Percentiles rank a stretch among this genome's conserved stretches.
Evolutionary conservation across 2,329 filamentous ascomycete genomes (phyloP).

Genomic region (Pyrenochaeta sp.): DNA sequence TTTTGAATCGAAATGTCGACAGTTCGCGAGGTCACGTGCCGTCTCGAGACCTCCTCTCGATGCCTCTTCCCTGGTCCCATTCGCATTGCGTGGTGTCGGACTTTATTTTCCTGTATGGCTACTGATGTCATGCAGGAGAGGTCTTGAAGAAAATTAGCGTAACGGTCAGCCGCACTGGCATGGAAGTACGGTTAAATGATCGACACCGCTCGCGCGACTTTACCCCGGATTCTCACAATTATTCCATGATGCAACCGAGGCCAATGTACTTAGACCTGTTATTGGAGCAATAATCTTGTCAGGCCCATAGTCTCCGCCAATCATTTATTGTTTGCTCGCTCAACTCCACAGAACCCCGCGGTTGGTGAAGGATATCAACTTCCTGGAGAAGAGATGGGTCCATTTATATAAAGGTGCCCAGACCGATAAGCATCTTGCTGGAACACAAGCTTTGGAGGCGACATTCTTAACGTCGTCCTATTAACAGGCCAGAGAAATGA

Average conservation of each 20-base stretch:
- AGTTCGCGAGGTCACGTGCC: too few relatives aligned
- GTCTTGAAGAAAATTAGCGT: background rate
- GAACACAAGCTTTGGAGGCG: background rate
- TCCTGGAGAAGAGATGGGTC: background rate
- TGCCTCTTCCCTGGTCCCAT: too few relatives aligned
- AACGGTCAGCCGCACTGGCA: background rate
- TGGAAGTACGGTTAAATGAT: background rate
- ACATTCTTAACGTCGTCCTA: background rate
- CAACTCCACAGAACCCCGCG: background rate
- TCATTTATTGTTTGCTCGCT: background rate
- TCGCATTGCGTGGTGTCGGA: too few relatives aligned
- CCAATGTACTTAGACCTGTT: background rate
- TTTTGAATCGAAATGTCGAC: too few relatives aligned
- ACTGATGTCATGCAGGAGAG: background rate
- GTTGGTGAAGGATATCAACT: background rate
- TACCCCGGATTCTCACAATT: background rate
- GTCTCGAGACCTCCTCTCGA: too few relatives aligned
- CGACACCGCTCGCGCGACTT: background rate
- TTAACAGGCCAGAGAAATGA: background rate
- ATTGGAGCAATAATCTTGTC: background rate
- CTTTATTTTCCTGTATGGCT: too few relatives aligned
- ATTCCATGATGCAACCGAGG: background rate
- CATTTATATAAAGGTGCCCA: background rate
- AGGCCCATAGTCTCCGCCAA: background rate
- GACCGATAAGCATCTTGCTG: background rate